Evolutionary conservation across 2,329 filamentous ascomycete genomes (phyloP).

Genomic region (Fusarium anguioides): DNA sequence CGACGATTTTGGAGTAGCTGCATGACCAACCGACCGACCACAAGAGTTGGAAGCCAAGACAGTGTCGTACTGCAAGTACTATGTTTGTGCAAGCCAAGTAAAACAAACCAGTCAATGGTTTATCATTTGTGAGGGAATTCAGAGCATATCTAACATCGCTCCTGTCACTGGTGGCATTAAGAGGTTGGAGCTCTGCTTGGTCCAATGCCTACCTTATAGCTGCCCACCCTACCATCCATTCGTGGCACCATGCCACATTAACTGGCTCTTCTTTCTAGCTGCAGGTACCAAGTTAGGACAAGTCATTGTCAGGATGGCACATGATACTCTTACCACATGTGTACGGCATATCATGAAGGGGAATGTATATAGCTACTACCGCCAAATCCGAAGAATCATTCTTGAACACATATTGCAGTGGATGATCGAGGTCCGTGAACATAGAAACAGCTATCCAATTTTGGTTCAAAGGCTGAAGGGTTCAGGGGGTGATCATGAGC

Average conservation of each 20-base stretch:
- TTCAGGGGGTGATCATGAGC: constrained; percentile 37
- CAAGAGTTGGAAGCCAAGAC: constrained; percentile 22
- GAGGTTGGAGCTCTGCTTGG: constrained; percentile 14
- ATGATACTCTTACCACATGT: constrained; percentile 22
- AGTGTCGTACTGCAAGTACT: constrained; percentile 11
- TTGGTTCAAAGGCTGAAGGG: constrained; percentile 29
- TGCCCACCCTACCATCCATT: constrained; percentile 8
- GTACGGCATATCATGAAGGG: background rate
- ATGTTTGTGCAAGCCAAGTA: background rate
- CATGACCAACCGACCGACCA: background rate
- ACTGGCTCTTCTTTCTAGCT: constrained; percentile 32
- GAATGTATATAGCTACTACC: background rate
- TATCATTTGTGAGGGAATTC: constrained; percentile 31
- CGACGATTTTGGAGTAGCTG: constrained; percentile 22
- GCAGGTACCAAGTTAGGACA: constrained; percentile 41
- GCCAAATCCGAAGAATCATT: background rate
- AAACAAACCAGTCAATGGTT: background rate
- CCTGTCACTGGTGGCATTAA: background rate
- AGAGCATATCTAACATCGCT: too few relatives aligned
- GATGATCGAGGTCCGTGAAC: background rate
- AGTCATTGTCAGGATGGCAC: constrained; percentile 22
- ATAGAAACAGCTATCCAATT: constrained; percentile 11
- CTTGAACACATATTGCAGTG: background rate
- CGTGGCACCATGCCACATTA: constrained; percentile 31
- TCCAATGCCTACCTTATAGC: constrained; percentile 1